Evolutionary conservation across 2,329 filamentous ascomycete genomes (phyloP).

Genomic region (Aphanocladium album): DNA sequence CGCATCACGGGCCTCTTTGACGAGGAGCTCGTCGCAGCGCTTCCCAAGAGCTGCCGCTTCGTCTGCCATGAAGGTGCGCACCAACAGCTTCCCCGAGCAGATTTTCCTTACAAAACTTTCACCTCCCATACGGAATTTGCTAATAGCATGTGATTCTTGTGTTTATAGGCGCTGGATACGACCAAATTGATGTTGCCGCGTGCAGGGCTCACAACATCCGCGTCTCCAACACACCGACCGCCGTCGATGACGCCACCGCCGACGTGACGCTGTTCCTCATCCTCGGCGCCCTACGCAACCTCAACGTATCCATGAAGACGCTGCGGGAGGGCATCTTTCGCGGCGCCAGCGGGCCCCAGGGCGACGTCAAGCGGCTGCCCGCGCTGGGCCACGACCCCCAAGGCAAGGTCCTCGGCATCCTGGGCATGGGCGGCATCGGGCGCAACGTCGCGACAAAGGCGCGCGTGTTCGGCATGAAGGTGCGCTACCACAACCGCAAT

Average conservation of each 20-base stretch:
- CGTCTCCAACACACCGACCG: conserved; percentile 77
- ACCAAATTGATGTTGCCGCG: conserved; percentile 69
- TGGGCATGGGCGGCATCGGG: conserved; percentile 85
- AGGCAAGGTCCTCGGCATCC: conserved; percentile 72
- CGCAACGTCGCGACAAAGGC: conserved; percentile 71
- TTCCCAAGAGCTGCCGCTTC: conserved; percentile 51
- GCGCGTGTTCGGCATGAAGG: conserved; percentile 67
- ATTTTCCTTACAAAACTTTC: too few relatives aligned
- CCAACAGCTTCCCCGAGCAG: too few relatives aligned
- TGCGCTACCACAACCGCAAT: conserved; percentile 70
- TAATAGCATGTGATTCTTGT: too few relatives aligned
- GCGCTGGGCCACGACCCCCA: conserved; percentile 70
- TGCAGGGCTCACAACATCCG: conserved; percentile 62
- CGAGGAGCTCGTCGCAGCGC: conserved; percentile 57
- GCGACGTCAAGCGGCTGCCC: conserved; percentile 33
- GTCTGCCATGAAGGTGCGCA: conserved; percentile 57
- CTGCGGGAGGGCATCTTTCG: conserved; percentile 66
- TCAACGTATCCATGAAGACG: conserved; percentile 60
- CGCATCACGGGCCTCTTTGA: conserved; percentile 65
- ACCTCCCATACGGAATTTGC: too few relatives aligned
- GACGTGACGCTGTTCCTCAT: conserved; percentile 78
- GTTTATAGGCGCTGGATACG: conserved; percentile 69
- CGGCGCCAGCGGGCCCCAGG: conserved; percentile 32
- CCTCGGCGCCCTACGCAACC: conserved; percentile 70
- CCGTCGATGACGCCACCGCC: conserved; percentile 78